Evolutionary conservation across 345 rosid species (phyloP), one percentile per base, ranked within the genome.

Genomic region (Iberis pinnata): DNA sequence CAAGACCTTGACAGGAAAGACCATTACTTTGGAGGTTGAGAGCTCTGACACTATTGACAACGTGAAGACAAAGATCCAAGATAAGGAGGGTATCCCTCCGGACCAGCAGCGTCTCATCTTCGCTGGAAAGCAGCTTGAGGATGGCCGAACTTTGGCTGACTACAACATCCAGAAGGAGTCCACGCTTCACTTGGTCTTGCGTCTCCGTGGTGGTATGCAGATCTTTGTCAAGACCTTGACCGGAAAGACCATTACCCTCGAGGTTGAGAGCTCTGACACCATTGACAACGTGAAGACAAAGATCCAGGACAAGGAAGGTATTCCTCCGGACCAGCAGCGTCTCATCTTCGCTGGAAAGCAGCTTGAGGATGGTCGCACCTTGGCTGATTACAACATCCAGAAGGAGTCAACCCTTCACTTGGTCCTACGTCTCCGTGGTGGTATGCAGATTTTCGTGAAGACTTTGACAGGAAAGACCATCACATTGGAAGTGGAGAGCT

Each of bases 381-480:
- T 45, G 6, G 50, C 53, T 9, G 44, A 52, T 3, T 45, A 45
- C 50, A 45, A 45, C 50, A 45, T 45, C 50, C 40, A 36, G 14
- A 36, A 36, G 40, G 40, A 36, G 16, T 36, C 40, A 3, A 36
- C 40, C 5, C 40, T 36, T 13, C 40, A 36, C 8, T 7, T 36
- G 6, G 40, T 36, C 5, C 40, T 36, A 7, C 5, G 33, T 15
- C 40, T 29, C 33, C 33, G 33, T 29, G 33, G 33, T 29, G 33
- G 33, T 29, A 29, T 29, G 33, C 33, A 29, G 12, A 45, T 27
- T 8, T 47, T 47, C 11, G 52, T 47, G 0, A 54, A 63, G 37
- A 45, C 55, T 10, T 53, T 54, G 6, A 27, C 61, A 1, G 61
- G 50, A 0, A 56, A 56, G 18, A 29, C 33, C 8, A 29, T 29